Conservation (phyloP, 1,139 yeast genomes). For the Protomyces arabidopsidicola region DNA sequence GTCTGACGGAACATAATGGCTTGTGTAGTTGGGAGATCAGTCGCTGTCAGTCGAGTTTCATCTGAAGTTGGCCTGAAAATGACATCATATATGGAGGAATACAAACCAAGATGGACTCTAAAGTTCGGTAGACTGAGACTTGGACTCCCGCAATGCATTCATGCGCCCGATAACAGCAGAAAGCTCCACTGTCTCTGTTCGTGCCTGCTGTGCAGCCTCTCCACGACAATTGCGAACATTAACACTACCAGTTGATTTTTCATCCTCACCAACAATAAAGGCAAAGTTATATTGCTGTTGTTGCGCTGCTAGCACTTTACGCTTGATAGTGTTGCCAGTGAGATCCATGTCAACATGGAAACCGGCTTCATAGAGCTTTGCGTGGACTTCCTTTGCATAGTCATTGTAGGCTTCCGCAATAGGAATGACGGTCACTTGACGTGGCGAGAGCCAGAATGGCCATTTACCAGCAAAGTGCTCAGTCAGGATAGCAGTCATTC, state of each 20-base stretch:
- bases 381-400: conserved; percentile 51
- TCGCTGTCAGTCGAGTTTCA: too few species aligned
- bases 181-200: conserved; percentile 34
- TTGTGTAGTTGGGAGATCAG: neutral
- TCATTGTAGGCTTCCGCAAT: conserved; percentile 56
- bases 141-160: conserved; percentile 36
- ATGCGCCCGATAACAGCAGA: conserved; percentile 37
- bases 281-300: conserved; percentile 74
- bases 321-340: conserved; percentile 73
- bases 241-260: conserved; percentile 55
- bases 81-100: too few species aligned
- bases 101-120: neutral
- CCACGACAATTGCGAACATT: conserved; percentile 61
- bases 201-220: conserved; percentile 46
- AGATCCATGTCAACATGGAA: conserved; percentile 71
- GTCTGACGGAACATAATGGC: neutral
- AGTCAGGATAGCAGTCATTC: conserved; percentile 82
- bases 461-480: conserved; percentile 92
- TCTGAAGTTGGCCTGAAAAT: too few species aligned
- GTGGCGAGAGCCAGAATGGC: conserved; percentile 98
- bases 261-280: conserved; percentile 82
- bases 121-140: conserved; percentile 31
- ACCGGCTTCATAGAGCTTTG: conserved; percentile 51
- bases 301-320: conserved; percentile 71
- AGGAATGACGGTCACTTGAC: conserved; percentile 84